Evolutionary conservation across 352 stramenopile genomes (phyloP).

Genomic region (Lagenidium sp.): DNA sequence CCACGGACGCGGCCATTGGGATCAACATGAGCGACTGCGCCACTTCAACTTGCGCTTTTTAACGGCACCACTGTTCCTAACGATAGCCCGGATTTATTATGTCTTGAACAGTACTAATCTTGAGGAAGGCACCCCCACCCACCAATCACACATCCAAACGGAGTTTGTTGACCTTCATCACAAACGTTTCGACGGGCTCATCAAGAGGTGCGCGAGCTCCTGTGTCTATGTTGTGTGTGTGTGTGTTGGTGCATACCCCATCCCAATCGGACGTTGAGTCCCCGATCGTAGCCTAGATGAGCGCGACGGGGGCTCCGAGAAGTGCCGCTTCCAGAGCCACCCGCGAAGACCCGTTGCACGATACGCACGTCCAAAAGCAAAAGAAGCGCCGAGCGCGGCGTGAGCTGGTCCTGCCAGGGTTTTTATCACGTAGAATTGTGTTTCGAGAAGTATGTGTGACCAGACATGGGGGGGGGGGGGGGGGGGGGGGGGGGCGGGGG

Average conservation of each 20-base stretch:
- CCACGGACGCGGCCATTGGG: background rate
- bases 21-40: background rate
- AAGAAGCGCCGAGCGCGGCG: background rate
- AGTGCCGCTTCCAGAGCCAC: conserved; percentile 24
- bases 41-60: background rate
- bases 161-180: no score
- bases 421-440: conserved; percentile 86
- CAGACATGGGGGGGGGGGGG: no score
- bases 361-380: conserved; percentile 70
- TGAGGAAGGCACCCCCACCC: no score
- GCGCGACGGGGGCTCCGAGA: conserved; percentile 3
- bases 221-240: conserved; percentile 2
- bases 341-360: conserved; percentile 35
- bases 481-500: no score
- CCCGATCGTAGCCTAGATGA: background rate
- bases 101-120: no score
- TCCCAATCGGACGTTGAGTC: background rate
- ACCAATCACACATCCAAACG: no score
- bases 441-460: conserved; percentile 83
- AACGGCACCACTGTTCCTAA: no score
- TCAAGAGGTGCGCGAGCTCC: no score
- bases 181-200: no score
- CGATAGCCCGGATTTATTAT: no score
- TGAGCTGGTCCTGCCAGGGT: conserved; percentile 77
- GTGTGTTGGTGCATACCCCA: background rate